Base-by-base conservation (phyloP, 129 eudicot genomes). In the Flaveria robusta region DNA sequence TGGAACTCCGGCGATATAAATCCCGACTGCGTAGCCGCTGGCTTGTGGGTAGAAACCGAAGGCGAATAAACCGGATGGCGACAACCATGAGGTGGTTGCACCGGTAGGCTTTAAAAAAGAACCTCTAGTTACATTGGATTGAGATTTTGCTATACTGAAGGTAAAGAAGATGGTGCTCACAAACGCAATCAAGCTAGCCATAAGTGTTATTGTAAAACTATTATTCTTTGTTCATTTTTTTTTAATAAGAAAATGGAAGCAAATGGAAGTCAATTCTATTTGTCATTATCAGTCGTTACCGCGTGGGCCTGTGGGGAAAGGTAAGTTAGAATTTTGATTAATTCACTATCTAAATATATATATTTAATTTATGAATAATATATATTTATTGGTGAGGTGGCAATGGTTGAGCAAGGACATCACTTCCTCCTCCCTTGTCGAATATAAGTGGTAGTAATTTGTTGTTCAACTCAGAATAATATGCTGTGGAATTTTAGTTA, bases 51-150 rank as follows among this genome's bases (percentile, higher is more conserved):
- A 73, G 83, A 86, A 86, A 43, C 90, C 90, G 34, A 86, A 86
- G 71, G 90, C 90, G 58, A 41, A 83, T n/a, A 76, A 55, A 23
- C 85, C 74, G 5, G 90, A 86, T 7, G 85, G 85, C 0, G 90
- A 86, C 11, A 60, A 55, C 90, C 89, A 86, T n/a, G 86, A 82
- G 9, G 83, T 75, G 54, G 58, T 82, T 58, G 59, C 34, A 24
- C 77, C 77, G 1, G 71, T 68, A 5, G 85, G 85, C 22, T 60
- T 34, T 71, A 79, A 67, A 49, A 65, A 59, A 62, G 54, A 51
- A 45, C 77, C 72, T 60, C 50, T 9, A 22, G 72, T 79, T 12
- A 79, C 39, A 47, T 79, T 79, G 27, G 78, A 74, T 59, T 74
- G 78, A 34, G 78, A 5, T 23, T 42, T 74, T 74, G 70, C 59